These are phyloP conservation scores for Zoysia pacifica DNA, from an alignment of 176 grass and related monocot genomes.

Conservation along the genomic window DNA sequence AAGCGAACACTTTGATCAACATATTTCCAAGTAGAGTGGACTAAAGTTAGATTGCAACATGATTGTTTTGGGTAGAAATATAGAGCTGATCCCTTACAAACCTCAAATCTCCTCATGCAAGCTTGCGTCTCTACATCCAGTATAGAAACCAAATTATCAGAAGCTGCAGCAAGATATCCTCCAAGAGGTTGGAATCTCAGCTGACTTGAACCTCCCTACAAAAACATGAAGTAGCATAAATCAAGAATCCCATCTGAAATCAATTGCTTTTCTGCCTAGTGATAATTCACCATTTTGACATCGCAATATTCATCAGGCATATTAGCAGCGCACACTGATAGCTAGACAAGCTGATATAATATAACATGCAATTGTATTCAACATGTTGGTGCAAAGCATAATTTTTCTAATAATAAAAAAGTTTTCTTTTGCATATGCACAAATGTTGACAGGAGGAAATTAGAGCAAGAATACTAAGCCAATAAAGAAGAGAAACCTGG, in stretches of 20 bases:
- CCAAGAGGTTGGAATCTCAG: slow-evolving; percentile 92
- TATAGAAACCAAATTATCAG: slow-evolving; percentile 71
- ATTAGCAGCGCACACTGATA: slow-evolving; percentile 1
- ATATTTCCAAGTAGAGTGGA: neutral
- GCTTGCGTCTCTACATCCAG: slow-evolving; percentile 88
- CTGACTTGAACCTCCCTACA: slow-evolving; percentile 81
- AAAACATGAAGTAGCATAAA: slow-evolving; percentile 28
- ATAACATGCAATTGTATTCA: neutral
- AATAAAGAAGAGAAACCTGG: slow-evolving; percentile 53
- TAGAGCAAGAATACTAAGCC: slow-evolving; percentile 6
- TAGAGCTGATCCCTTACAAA: slow-evolving; percentile 24
- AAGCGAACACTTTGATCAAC: neutral
- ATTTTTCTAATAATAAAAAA: neutral
- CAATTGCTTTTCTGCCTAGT: slow-evolving; percentile 12
- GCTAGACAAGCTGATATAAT: slow-evolving; percentile 1
- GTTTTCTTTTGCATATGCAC: neutral
- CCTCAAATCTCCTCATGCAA: slow-evolving; percentile 55
- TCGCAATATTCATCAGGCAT: neutral
- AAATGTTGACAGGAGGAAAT: neutral
- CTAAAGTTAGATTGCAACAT: neutral
- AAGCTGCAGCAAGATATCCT: slow-evolving; percentile 70
- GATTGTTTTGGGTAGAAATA: slow-evolving; percentile 15
- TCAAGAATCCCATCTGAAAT: slow-evolving; percentile 26
- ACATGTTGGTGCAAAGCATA: neutral
- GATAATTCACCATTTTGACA: slow-evolving; percentile 10